phyloP scores from a whole-genome alignment of 345 rosid species.

The Gossypium arboreum region DNA sequence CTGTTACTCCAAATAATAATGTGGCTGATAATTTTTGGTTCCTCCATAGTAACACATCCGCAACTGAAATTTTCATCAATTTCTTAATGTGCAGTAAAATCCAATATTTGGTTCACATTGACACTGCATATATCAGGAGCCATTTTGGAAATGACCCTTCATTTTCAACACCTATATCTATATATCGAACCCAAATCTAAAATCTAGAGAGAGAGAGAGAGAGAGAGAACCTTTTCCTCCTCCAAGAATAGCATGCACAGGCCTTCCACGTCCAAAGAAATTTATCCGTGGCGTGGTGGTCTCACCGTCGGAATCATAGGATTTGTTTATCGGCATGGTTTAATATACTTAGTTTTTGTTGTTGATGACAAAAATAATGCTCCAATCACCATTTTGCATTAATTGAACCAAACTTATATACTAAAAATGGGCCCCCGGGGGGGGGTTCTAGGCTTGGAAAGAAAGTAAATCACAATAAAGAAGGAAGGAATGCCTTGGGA shows the following conservation, averaged over 20 bases:
- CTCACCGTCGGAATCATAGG: slow-evolving; percentile 45
- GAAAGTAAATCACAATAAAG: slow-evolving; percentile 31
- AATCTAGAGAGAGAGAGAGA: neutral
- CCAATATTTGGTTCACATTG: no score
- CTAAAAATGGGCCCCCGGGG: neutral
- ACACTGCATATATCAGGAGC: no score
- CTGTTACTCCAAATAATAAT: slow-evolving; percentile 46
- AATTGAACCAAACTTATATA: neutral
- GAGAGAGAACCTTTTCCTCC: slow-evolving; percentile 59
- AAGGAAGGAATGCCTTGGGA: slow-evolving; percentile 64
- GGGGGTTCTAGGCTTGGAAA: slow-evolving; percentile 40
- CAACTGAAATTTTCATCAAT: slow-evolving; percentile 45
- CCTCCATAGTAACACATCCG: slow-evolving; percentile 76
- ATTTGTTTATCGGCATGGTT: slow-evolving; percentile 41
- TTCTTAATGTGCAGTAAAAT: no score
- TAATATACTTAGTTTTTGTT: neutral
- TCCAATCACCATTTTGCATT: neutral
- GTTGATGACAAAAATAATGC: neutral
- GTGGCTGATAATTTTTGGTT: slow-evolving; percentile 49
- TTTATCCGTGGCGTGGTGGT: slow-evolving; percentile 12
- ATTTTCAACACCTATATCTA: no score
- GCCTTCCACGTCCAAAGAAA: slow-evolving; percentile 47
- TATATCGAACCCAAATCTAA: no score
- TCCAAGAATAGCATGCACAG: slow-evolving; percentile 57
- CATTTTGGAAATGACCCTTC: no score